These are phyloP conservation scores for Mycena rosella DNA, from an alignment of 768 basidiomycete genomes.

Conservation along the genomic window DNA sequence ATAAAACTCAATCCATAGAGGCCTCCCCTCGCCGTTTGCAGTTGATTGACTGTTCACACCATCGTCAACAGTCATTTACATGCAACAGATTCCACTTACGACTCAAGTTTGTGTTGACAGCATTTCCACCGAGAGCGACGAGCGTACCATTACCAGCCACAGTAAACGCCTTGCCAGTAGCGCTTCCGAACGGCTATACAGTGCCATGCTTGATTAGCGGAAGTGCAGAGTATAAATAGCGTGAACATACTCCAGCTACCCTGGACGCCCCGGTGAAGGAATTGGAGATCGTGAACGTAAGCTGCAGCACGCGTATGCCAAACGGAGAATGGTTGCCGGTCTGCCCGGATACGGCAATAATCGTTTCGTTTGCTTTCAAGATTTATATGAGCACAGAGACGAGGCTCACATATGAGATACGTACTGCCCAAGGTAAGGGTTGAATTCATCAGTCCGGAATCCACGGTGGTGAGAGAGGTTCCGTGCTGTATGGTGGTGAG, in stretches of 20 bases:
- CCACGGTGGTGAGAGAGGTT: constrained; percentile 1
- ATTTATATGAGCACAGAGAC: constrained; percentile 2
- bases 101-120: constrained; percentile 11
- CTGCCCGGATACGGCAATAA: constrained; percentile 14
- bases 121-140: constrained; percentile 11
- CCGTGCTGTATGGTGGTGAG: constrained; percentile 16
- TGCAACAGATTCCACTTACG: constrained; percentile 16
- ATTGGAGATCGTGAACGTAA: constrained; percentile 8
- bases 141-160: constrained; percentile 3
- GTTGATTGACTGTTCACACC: not conserved
- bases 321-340: constrained; percentile 4
- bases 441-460: constrained; percentile 2
- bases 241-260: constrained; percentile 12
- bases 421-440: constrained; percentile 10
- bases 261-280: constrained; percentile 17
- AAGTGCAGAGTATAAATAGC: constrained; percentile 4
- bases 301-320: constrained; percentile 13
- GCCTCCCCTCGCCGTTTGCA: constrained; percentile 4
- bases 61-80: not conserved
- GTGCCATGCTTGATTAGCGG: constrained; percentile 1
- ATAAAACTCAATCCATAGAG: constrained; percentile 24
- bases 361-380: constrained; percentile 13
- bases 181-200: constrained; percentile 13
- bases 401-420: not conserved
- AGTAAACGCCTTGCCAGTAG: constrained; percentile 18